These are phyloP conservation scores for Penicillium maclennaniae DNA, from an alignment of 495 filamentous ascomycete genomes.

Conservation along the genomic window DNA sequence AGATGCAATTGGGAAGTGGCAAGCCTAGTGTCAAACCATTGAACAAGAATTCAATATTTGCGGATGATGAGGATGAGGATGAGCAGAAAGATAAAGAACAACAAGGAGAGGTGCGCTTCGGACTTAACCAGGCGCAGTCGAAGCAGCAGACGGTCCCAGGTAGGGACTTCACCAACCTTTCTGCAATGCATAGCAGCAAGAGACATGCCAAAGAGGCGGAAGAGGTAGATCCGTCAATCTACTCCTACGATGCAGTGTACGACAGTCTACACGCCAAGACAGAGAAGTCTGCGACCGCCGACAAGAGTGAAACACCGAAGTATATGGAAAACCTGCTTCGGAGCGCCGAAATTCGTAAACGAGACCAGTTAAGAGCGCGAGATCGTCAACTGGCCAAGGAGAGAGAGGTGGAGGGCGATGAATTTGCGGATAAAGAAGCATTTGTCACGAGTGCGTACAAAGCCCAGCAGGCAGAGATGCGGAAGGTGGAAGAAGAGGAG, in stretches of 20 bases:
- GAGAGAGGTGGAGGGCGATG: constrained; percentile 88
- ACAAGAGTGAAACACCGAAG: constrained; percentile 50
- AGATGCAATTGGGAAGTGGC: constrained; percentile 25
- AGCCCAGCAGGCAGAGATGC: constrained; percentile 82
- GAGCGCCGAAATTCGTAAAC: constrained; percentile 81
- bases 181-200: constrained; percentile 44
- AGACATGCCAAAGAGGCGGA: constrained; percentile 47
- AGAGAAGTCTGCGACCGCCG: constrained; percentile 19
- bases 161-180: constrained; percentile 45
- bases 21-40: constrained; percentile 33
- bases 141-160: constrained; percentile 8
- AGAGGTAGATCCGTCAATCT: constrained; percentile 49
- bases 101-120: constrained; percentile 16
- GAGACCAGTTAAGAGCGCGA: constrained; percentile 80
- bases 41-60: constrained; percentile 41
- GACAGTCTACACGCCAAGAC: constrained; percentile 48
- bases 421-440: constrained; percentile 91
- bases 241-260: constrained; percentile 56
- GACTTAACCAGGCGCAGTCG: constrained; percentile 18
- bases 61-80: constrained; percentile 37
- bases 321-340: constrained; percentile 81
- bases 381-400: constrained; percentile 85
- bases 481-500: constrained; percentile 78
- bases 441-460: constrained; percentile 97
- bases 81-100: constrained; percentile 19